phyloP scores from a whole-genome alignment of 1,284 basidiomycete species.

The Microbotryum scabiosae region DNA sequence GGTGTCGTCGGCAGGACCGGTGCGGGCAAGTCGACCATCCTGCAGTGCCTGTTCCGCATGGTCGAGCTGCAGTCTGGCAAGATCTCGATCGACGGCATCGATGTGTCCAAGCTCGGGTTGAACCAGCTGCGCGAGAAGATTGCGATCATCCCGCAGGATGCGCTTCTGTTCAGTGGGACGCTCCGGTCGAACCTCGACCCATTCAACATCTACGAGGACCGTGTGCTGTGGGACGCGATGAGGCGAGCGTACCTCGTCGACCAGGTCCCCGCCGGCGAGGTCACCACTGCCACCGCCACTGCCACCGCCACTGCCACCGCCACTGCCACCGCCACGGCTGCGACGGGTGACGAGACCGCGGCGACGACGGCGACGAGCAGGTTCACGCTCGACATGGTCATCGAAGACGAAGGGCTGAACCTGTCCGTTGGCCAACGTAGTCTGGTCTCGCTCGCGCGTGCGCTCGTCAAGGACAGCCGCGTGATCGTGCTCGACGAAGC shows the following conservation, averaged over 20 bases:
- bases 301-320: no score
- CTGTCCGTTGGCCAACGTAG: conserved; percentile 59
- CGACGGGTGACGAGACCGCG: conserved; percentile 33
- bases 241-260: conserved; percentile 35
- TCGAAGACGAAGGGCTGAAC: conserved; percentile 80
- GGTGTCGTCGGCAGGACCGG: conserved; percentile 48
- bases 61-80: conserved; percentile 70
- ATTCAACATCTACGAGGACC: conserved; percentile 70
- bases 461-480: conserved; percentile 65
- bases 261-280: conserved; percentile 5
- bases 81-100: conserved; percentile 79
- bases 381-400: conserved; percentile 67
- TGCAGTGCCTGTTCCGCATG: conserved; percentile 74
- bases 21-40: conserved; percentile 68
- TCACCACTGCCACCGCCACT: not conserved
- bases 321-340: no score
- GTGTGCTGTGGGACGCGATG: conserved; percentile 36
- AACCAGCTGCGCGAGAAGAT: conserved; percentile 56
- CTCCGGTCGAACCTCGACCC: conserved; percentile 80
- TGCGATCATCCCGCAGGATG: conserved; percentile 76
- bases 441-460: conserved; percentile 69
- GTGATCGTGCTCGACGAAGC: conserved; percentile 60
- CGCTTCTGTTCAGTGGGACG: conserved; percentile 78
- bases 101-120: conserved; percentile 77
- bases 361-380: no score